phyloP scores from a whole-genome alignment of 73 alveolate genomes.

The Uronychia binucleata region DNA sequence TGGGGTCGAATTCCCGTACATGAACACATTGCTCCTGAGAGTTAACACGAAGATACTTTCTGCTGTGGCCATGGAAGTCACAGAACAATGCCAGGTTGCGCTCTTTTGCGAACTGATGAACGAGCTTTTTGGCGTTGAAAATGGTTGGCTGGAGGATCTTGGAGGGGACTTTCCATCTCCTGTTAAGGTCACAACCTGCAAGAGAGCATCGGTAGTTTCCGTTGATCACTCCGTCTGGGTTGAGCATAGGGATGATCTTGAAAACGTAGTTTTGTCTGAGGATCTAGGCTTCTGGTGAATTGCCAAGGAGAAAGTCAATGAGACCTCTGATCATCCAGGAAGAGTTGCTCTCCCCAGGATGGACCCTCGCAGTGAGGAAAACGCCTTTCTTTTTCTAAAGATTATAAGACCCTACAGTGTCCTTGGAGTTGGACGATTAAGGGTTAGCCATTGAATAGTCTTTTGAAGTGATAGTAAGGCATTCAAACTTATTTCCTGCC shows the following conservation, averaged over 20 bases:
- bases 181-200: conserved; percentile 89
- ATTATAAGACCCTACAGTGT: too few relatives aligned
- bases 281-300: conserved; percentile 73
- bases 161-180: conserved; percentile 90
- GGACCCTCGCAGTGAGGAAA: conserved; percentile 85
- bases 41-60: conserved; percentile 47
- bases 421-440: too few relatives aligned
- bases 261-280: conserved; percentile 83
- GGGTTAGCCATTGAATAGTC: too few relatives aligned
- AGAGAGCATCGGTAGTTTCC: conserved; percentile 90
- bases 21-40: conserved; percentile 54
- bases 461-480: conserved; percentile 56
- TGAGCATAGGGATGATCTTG: conserved; percentile 89
- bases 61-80: conserved; percentile 86
- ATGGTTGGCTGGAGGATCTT: conserved; percentile 87
- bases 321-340: conserved; percentile 85
- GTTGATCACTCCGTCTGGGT: conserved; percentile 88
- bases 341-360: conserved; percentile 93
- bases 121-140: conserved; percentile 60
- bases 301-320: conserved; percentile 79
- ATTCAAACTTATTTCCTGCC: conserved; percentile 74
- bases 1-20: too few relatives aligned
- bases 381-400: too few relatives aligned
- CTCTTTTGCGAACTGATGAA: conserved; percentile 49
- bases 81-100: conserved; percentile 72